Evolutionary conservation across 2,329 filamentous ascomycete species (phyloP).

Genomic region (Talaromyces marneffei): DNA sequence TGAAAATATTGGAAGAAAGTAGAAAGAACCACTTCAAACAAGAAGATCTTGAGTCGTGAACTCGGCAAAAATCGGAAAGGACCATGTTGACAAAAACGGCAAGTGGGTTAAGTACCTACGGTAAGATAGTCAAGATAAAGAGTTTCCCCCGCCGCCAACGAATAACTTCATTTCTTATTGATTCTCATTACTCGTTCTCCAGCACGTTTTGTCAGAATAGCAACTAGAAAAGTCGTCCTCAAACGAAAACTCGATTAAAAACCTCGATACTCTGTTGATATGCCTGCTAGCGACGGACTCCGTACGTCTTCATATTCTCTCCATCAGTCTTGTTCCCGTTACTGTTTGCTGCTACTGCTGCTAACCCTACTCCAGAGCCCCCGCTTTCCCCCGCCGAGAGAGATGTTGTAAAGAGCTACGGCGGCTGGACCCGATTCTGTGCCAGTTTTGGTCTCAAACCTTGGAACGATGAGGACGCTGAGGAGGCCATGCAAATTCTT

Average conservation of each 20-base stretch:
- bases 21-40: too few relatives aligned
- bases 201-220: neutral
- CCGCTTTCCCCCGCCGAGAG: constrained; percentile 23
- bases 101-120: neutral
- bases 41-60: neutral
- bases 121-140: neutral
- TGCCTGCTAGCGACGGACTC: constrained; percentile 3
- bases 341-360: neutral
- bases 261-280: neutral
- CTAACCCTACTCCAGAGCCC: constrained; percentile 18
- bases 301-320: neutral
- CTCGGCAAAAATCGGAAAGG: neutral
- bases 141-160: neutral
- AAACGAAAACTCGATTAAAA: neutral
- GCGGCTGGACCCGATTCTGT: constrained; percentile 26
- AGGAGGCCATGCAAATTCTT: constrained; percentile 19
- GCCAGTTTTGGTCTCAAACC: constrained; percentile 21
- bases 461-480: constrained; percentile 20
- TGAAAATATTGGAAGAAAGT: too few relatives aligned
- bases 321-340: neutral
- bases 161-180: neutral
- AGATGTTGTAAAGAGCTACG: constrained; percentile 23
- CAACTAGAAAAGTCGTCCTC: neutral
- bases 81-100: neutral
- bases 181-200: too few relatives aligned